Evolutionary conservation across 331 rosid species (phyloP).

Genomic region (Pyrus hybrid): DNA sequence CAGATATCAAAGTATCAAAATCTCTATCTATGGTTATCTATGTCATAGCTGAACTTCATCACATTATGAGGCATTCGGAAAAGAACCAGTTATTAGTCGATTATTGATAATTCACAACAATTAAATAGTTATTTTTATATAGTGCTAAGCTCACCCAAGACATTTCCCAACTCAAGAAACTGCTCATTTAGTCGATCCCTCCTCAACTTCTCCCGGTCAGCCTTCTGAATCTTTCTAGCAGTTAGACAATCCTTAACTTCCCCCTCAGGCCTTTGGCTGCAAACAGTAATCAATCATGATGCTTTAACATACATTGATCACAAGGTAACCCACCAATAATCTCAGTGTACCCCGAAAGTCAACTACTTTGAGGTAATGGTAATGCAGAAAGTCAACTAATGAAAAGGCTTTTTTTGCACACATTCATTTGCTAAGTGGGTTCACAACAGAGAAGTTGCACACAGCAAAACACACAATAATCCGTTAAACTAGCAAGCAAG

Average conservation of each 20-base stretch:
- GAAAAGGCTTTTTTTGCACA: neutral
- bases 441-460: neutral
- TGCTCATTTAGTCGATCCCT: conserved; percentile 78
- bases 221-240: conserved; percentile 76
- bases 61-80: too few relatives aligned
- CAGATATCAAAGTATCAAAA: neutral
- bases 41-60: neutral
- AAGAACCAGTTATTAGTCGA: too few relatives aligned
- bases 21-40: neutral
- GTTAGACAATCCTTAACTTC: conserved; percentile 51
- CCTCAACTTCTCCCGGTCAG: conserved; percentile 81
- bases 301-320: neutral
- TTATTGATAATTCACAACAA: neutral
- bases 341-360: neutral
- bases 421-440: neutral
- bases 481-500: too few relatives aligned
- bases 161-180: conserved; percentile 56
- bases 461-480: neutral
- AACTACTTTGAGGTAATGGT: neutral
- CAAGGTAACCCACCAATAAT: neutral
- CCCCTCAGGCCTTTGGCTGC: conserved; percentile 42
- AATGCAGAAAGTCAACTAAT: neutral
- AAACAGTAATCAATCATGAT: neutral
- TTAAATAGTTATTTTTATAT: neutral
- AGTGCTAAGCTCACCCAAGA: conserved; percentile 37